A percentile compares a stretch with the other conserved stretches of the same genome.
These are phyloP conservation scores for Tolypocladium inflatum DNA, from an alignment of 2,329 filamentous ascomycete species.

Conservation along the genomic window DNA sequence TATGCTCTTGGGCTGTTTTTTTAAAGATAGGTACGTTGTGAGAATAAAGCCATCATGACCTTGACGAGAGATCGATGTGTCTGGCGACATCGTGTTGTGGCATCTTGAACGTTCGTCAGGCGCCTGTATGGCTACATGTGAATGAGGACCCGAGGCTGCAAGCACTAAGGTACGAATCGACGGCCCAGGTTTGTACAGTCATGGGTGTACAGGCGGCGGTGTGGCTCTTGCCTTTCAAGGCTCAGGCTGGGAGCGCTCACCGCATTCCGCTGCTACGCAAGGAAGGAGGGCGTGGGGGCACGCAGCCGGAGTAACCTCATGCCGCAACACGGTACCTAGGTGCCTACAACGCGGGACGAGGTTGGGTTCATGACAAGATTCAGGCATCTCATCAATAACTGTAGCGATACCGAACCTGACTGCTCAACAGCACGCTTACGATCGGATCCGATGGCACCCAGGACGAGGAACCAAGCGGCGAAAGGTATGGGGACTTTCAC, in stretches of 20 bases:
- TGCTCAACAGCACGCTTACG: background rate
- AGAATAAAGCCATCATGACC: background rate
- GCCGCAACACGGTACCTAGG: background rate
- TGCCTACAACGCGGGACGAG: background rate
- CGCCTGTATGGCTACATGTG: background rate
- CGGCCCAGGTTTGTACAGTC: background rate
- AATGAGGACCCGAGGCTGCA: background rate
- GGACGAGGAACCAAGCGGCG: constrained; percentile 12
- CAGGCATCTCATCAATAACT: background rate
- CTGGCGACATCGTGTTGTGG: background rate
- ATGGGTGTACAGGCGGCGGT: background rate
- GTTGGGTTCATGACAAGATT: background rate
- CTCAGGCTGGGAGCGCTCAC: background rate
- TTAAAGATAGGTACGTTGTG: background rate
- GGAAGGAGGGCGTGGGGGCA: background rate
- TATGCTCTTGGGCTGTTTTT: background rate
- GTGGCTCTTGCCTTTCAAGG: background rate
- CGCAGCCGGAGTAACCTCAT: background rate
- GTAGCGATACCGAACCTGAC: background rate
- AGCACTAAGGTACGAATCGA: background rate
- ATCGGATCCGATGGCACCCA: constrained; percentile 14
- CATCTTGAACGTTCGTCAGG: background rate
- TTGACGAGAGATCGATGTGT: background rate
- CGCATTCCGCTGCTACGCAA: background rate
- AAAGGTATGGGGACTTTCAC: constrained; percentile 7